These are phyloP conservation scores for Crucibulum laeve DNA, from an alignment of 768 basidiomycete genomes.

Conservation along the genomic window DNA sequence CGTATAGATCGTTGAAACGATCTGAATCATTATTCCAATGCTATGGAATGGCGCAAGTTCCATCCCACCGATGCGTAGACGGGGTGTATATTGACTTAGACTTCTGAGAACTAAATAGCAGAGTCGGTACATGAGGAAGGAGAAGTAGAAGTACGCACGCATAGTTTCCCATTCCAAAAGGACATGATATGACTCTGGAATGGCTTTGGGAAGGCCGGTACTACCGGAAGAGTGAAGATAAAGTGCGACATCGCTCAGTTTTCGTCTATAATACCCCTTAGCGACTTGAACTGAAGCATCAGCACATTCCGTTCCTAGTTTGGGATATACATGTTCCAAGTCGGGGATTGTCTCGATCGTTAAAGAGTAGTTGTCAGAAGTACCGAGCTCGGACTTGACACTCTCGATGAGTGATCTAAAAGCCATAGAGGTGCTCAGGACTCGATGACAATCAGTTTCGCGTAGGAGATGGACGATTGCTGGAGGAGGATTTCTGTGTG, in stretches of 20 bases:
- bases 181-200: constrained; percentile 16
- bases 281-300: constrained; percentile 11
- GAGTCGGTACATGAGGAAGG: too few relatives aligned
- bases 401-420: constrained; percentile 11
- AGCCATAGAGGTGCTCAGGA: constrained; percentile 24
- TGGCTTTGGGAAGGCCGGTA: constrained; percentile 29
- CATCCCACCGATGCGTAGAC: constrained; percentile 10
- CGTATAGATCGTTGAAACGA: constrained; percentile 13
- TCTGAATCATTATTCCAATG: constrained; percentile 16
- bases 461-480: constrained; percentile 22
- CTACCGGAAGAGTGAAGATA: constrained; percentile 38
- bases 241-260: constrained; percentile 11
- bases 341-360: constrained; percentile 13
- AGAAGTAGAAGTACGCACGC: constrained; percentile 15
- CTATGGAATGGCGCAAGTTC: constrained; percentile 26
- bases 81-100: background rate
- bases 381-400: constrained; percentile 8
- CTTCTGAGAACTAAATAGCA: background rate
- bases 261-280: background rate
- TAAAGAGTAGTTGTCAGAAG: constrained; percentile 7
- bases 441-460: constrained; percentile 23
- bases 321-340: constrained; percentile 21
- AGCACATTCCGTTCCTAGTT: constrained; percentile 19
- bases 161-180: constrained; percentile 14
- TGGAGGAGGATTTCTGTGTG: constrained; percentile 21